Evolutionary conservation across 306 rosid species (phyloP), one percentile per base, ranked within the genome.

Genomic region (Glycine latifolia): DNA sequence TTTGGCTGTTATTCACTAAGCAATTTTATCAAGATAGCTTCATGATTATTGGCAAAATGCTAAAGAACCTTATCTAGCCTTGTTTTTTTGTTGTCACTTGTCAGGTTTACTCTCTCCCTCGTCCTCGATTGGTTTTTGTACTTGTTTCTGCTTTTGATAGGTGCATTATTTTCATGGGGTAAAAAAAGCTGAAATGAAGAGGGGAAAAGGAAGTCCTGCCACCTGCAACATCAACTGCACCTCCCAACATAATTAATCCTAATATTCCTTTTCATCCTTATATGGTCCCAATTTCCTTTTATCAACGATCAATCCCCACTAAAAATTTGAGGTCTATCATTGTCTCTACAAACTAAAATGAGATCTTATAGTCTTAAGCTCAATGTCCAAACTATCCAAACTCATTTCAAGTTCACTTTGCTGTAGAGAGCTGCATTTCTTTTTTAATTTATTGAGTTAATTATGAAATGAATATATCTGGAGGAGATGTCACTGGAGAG

Each of bases 101-200:
- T 37, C 80, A 61, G 79, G 71, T 17, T 67, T 76, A 9, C 82
- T 73, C 50, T 47, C 44, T 55, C 67, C 59, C 48, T 79, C 44
- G 78, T 79, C 85, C 80, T 79, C 26, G 52, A 52, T 80, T 71
- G 44, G 44, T 39, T 71, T 73, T 52, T 80, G 82, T 72, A 76
- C 80, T 76, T 67, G 50, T 75, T 67, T 75, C 79, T 58, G 82
- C 68, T 80, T 83, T 83, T 79, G 10, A 47, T 50, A 16, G 56
- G 37, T 62, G 79, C 82, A 63, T 81, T 85, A 85, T 80, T 81
- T 62, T 17, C 76, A 54, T 70, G 63, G 10, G 35, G 46, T 16
- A 75, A 62, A 63, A 58, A 79, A 80, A 53, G 62, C 74, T 59
- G 67, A 2, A 26, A 26, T 26, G 31, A 26, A 26, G 31, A 20